Conservation (phyloP, 257 asterid genomes). For the Henckelia pumila region DNA sequence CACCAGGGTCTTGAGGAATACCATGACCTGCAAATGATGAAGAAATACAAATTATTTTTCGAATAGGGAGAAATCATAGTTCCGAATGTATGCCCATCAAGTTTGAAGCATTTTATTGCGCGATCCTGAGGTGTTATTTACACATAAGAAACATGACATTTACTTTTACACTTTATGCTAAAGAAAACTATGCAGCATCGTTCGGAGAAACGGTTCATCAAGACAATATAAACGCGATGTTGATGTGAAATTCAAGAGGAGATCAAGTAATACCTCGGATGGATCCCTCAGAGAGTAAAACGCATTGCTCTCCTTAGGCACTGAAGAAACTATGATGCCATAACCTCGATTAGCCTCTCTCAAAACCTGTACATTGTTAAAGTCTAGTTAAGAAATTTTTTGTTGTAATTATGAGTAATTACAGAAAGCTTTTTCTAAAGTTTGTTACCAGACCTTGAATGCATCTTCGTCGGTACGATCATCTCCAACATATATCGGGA, state of each 20-base stretch:
- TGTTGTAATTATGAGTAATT: background rate
- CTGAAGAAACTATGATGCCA: slow-evolving; percentile 86
- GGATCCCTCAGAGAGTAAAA: slow-evolving; percentile 87
- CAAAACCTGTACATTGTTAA: slow-evolving; percentile 46
- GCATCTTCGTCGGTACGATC: slow-evolving; percentile 98
- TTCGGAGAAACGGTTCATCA: background rate
- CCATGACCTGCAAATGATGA: slow-evolving; percentile 63
- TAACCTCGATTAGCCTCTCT: slow-evolving; percentile 66
- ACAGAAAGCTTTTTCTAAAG: background rate
- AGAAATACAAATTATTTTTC: background rate
- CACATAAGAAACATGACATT: background rate
- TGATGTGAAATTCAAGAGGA: background rate
- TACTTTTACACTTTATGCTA: background rate
- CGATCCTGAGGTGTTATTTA: background rate
- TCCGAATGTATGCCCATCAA: background rate
- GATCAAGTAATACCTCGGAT: slow-evolving; percentile 57
- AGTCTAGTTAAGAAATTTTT: slow-evolving; percentile 2
- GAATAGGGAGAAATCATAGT: background rate
- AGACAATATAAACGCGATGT: background rate
- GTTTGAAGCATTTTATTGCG: background rate
- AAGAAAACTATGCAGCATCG: background rate
- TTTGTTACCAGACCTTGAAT: slow-evolving; percentile 59
- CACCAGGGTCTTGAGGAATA: slow-evolving; percentile 69
- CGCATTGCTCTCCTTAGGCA: slow-evolving; percentile 84
- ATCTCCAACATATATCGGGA: slow-evolving; percentile 91